phyloP scores from a whole-genome alignment of 2,329 filamentous ascomycete genomes.

The Pestalotiopsis sp. region DNA sequence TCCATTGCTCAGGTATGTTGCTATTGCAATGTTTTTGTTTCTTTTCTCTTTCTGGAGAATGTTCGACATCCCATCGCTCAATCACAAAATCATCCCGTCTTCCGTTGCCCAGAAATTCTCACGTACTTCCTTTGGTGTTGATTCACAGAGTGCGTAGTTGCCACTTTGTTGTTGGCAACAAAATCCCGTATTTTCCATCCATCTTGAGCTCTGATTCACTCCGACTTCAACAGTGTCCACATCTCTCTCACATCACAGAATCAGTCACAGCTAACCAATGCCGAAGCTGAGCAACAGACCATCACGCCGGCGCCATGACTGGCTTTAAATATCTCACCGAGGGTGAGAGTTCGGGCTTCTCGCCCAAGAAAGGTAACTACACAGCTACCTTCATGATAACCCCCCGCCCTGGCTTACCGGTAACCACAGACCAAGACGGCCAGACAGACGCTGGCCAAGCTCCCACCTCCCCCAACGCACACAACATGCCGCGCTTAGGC shows the following conservation, averaged over 20 bases:
- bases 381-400: not conserved
- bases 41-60: too few species aligned
- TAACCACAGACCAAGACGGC: not conserved
- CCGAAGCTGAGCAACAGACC: not conserved
- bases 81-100: not conserved
- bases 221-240: not conserved
- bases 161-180: not conserved
- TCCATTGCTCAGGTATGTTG: too few species aligned
- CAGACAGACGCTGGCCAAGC: not conserved
- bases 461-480: too few species aligned
- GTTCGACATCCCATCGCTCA: too few species aligned
- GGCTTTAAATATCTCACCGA: constrained; percentile 1
- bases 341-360: not conserved
- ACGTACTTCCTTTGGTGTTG: not conserved
- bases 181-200: not conserved
- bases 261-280: not conserved
- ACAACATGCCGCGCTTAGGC: too few species aligned
- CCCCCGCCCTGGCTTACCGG: too few species aligned
- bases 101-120: not conserved
- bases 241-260: too few species aligned
- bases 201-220: not conserved
- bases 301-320: not conserved
- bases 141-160: not conserved
- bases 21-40: too few species aligned
- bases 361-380: not conserved